Evolutionary conservation across 345 rosid species (phyloP).

Genomic region (Fremontodendron californicum): DNA sequence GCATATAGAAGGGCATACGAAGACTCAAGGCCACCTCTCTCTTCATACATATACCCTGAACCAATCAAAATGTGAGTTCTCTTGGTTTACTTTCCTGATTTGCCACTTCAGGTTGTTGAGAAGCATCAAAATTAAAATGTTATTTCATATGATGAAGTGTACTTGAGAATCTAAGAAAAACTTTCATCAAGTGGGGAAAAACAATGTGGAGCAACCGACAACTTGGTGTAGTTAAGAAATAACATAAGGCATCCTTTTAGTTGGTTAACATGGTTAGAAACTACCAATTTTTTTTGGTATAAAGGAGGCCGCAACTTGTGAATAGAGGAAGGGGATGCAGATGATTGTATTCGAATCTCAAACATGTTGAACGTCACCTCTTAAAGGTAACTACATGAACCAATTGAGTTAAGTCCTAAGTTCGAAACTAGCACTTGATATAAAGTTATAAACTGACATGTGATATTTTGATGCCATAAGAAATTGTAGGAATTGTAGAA

Average conservation of each 20-base stretch:
- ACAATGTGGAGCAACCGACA: background rate
- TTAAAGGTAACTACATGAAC: too few species aligned
- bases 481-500: background rate
- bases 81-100: background rate
- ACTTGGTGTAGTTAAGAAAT: background rate
- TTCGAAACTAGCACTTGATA: background rate
- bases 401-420: too few species aligned
- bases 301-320: too few species aligned
- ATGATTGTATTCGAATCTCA: too few species aligned
- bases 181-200: background rate
- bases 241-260: background rate
- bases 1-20: conserved; percentile 65
- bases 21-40: conserved; percentile 49
- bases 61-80: conserved; percentile 46
- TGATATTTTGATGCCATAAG: background rate
- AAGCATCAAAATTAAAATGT: background rate
- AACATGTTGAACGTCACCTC: too few species aligned
- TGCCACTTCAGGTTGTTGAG: background rate
- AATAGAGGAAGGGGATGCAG: too few species aligned
- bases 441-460: background rate
- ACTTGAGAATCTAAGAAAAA: background rate
- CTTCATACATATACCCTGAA: conserved; percentile 44
- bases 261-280: background rate
- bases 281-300: too few species aligned
- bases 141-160: background rate